phyloP scores from a whole-genome alignment of 148 eudicot genomes.

The Rhododendron vialii region DNA sequence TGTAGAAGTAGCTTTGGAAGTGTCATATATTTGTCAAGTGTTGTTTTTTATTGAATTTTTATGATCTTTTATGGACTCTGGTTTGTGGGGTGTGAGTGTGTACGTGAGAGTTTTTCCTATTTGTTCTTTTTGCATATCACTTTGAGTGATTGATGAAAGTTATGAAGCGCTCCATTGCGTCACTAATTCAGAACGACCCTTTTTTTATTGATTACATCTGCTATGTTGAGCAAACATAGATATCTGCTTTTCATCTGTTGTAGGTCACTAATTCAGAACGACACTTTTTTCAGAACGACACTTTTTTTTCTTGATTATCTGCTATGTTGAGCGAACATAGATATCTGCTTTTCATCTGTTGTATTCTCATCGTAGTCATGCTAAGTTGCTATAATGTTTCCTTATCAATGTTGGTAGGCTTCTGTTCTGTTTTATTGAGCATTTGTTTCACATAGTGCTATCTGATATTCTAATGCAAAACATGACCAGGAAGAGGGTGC shows the following conservation, averaged over 20 bases:
- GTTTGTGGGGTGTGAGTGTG: too few species aligned
- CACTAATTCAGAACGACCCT: background rate
- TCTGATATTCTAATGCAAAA: background rate
- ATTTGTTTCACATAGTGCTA: background rate
- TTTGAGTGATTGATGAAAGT: background rate
- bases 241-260: background rate
- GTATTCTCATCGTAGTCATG: background rate
- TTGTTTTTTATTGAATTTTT: background rate
- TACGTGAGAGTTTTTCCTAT: too few species aligned
- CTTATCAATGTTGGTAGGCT: background rate
- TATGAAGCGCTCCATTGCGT: background rate
- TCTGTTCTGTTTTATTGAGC: background rate
- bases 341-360: background rate
- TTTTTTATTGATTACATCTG: background rate
- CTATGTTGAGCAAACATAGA: background rate
- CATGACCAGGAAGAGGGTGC: conserved; percentile 5
- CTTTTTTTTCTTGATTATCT: background rate
- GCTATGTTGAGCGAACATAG: background rate
- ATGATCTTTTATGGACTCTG: background rate
- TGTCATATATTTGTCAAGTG: background rate
- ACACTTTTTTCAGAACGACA: background rate
- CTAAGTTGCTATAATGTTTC: background rate
- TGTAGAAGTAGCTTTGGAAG: background rate
- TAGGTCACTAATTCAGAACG: too few species aligned
- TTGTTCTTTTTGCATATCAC: too few species aligned